phyloP scores from a whole-genome alignment of 805 yeast species.

The Candida awuae region DNA sequence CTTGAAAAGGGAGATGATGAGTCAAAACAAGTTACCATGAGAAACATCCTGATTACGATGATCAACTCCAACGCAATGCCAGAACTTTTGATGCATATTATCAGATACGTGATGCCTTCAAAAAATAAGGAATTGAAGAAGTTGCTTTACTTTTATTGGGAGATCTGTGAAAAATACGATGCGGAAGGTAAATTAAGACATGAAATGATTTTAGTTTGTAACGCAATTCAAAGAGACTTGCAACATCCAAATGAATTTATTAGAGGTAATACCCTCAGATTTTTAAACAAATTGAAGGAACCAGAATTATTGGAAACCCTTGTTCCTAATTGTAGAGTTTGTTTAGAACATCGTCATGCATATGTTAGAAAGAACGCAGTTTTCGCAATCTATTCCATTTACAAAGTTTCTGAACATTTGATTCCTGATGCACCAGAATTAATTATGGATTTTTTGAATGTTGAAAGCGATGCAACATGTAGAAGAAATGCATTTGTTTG shows the following conservation, averaged over 20 bases:
- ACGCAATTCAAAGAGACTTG: constrained; percentile 93
- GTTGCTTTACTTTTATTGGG: constrained; percentile 93
- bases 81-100: constrained; percentile 89
- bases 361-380: constrained; percentile 97
- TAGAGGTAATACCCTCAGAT: constrained; percentile 91
- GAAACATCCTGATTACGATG: constrained; percentile 74
- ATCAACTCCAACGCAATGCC: constrained; percentile 91
- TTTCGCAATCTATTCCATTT: constrained; percentile 79
- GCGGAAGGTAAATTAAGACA: constrained; percentile 86
- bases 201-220: constrained; percentile 97
- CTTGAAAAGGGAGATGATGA: constrained; percentile 89
- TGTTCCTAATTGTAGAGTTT: constrained; percentile 84
- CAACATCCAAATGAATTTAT: constrained; percentile 98
- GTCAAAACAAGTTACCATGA: constrained; percentile 83
- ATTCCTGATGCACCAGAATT: constrained; percentile 94
- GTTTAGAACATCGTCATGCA: constrained; percentile 94
- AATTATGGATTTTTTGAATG: constrained; percentile 59
- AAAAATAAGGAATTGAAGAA: constrained; percentile 85
- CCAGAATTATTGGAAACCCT: constrained; percentile 91
- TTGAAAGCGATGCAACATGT: constrained; percentile 89
- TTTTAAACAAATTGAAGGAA: constrained; percentile 82
- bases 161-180: constrained; percentile 88
- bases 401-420: constrained; percentile 73
- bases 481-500: constrained; percentile 92
- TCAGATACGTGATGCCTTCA: constrained; percentile 96